A percentile compares a stretch with the other conserved stretches of the same genome.
phyloP scores from a whole-genome alignment of 306 rosid genomes.

The Rosa lucieae region DNA sequence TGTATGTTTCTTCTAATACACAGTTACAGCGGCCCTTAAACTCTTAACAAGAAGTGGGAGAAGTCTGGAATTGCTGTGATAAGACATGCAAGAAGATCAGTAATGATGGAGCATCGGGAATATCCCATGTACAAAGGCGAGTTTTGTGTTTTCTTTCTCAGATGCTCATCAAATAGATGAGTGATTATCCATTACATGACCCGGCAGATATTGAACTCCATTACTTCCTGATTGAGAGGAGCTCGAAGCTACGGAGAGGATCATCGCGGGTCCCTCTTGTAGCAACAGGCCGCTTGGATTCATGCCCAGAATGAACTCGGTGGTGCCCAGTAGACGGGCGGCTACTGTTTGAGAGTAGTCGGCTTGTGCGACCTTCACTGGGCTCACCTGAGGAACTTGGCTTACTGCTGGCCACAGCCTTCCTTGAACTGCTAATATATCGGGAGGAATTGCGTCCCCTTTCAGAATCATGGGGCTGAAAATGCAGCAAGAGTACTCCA shows the following conservation, averaged over 20 bases:
- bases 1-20: conserved; percentile 29
- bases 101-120: conserved; percentile 22
- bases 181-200: conserved; percentile 26
- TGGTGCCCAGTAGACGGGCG: conserved; percentile 61
- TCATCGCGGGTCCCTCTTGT: conserved; percentile 71
- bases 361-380: conserved; percentile 56
- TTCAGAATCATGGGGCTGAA: conserved; percentile 67
- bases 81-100: conserved; percentile 26
- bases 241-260: conserved; percentile 86
- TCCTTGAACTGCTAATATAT: conserved; percentile 90
- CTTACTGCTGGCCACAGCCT: conserved; percentile 55
- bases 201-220: conserved; percentile 1
- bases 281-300: conserved; percentile 52
- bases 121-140: conserved; percentile 40
- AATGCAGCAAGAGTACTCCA: conserved; percentile 21
- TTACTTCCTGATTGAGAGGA: conserved; percentile 77
- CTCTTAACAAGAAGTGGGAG: conserved; percentile 25
- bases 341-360: conserved; percentile 46
- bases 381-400: conserved; percentile 66
- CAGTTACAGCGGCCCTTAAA: conserved; percentile 39
- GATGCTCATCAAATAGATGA: conserved; percentile 27
- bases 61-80: conserved; percentile 21
- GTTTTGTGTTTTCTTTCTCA: background rate
- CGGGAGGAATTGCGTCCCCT: conserved; percentile 67
- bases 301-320: conserved; percentile 49